A percentile compares a stretch with the other conserved stretches of the same genome.
These are phyloP conservation scores for Apiospora saccharicola DNA, from an alignment of 2,329 filamentous ascomycete genomes.

Conservation along the genomic window DNA sequence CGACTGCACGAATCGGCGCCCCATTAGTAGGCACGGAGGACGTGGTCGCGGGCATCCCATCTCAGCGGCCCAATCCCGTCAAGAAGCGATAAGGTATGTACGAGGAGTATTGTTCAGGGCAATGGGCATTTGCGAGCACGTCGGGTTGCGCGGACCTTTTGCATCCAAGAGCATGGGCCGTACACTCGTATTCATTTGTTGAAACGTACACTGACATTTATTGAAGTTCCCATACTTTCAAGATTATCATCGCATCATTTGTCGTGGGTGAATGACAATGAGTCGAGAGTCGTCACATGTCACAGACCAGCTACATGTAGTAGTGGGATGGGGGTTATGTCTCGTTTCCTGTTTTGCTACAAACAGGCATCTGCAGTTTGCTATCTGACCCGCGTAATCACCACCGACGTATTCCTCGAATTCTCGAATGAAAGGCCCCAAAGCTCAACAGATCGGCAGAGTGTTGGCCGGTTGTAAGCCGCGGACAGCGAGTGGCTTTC, in stretches of 20 bases:
- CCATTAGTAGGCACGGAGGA: neutral
- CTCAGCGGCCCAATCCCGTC: no score
- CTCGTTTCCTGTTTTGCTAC: neutral
- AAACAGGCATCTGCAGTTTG: conserved; percentile 1
- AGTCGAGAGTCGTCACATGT: conserved; percentile 11
- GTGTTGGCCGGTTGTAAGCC: neutral
- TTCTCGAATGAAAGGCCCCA: neutral
- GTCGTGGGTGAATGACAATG: neutral
- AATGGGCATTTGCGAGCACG: neutral
- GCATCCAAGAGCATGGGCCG: neutral
- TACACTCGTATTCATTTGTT: neutral
- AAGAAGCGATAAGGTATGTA: no score
- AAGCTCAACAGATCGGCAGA: no score
- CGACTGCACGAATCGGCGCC: neutral
- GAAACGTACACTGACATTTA: neutral
- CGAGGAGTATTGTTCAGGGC: neutral
- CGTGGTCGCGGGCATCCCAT: neutral
- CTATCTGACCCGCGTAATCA: neutral
- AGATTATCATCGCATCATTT: neutral
- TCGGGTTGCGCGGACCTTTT: conserved; percentile 9
- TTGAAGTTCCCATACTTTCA: neutral
- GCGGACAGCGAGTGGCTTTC: neutral
- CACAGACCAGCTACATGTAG: conserved; percentile 1
- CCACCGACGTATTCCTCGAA: neutral
- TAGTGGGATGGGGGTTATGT: neutral